These are phyloP conservation scores for Ulota crispa DNA, from an alignment of 225 moss, liverwort and hornwort species.

Conservation along the genomic window DNA sequence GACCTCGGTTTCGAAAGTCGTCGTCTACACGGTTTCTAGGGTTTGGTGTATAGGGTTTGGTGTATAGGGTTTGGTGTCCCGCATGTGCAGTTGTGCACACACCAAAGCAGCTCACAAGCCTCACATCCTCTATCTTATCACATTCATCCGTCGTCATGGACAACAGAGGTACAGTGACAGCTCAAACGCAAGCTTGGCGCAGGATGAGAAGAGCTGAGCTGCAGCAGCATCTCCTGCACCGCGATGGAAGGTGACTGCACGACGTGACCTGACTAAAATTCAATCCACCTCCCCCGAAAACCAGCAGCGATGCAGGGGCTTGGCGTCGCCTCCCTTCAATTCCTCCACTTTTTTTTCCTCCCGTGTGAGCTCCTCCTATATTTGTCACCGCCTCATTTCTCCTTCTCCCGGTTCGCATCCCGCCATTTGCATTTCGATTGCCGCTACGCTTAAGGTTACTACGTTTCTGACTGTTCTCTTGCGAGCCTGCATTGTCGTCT, in stretches of 20 bases:
- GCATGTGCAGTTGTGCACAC: neutral
- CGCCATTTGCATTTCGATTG: neutral
- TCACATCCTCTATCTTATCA: neutral
- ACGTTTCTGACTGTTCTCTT: neutral
- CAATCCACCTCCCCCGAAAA: neutral
- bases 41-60: neutral
- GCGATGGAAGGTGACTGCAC: neutral
- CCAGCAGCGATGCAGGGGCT: conserved; percentile 20
- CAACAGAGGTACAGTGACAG: neutral
- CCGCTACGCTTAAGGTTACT: neutral
- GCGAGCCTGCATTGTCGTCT: neutral
- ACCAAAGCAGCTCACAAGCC: too few relatives aligned
- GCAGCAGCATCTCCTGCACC: too few relatives aligned
- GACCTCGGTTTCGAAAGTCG: neutral
- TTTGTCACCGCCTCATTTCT: neutral
- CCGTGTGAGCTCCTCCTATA: conserved; percentile 5
- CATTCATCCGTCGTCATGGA: neutral
- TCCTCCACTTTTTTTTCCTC: too few relatives aligned
- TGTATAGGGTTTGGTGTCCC: neutral
- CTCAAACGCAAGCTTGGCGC: too few relatives aligned
- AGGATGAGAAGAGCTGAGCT: too few relatives aligned
- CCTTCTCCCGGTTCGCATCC: neutral
- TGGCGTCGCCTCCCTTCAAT: conserved; percentile 11
- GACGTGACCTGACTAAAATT: neutral
- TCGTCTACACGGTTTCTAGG: conserved; percentile 2